Evolutionary conservation across 2,329 filamentous ascomycete genomes (phyloP).

Genomic region (Exophiala spinifera): DNA sequence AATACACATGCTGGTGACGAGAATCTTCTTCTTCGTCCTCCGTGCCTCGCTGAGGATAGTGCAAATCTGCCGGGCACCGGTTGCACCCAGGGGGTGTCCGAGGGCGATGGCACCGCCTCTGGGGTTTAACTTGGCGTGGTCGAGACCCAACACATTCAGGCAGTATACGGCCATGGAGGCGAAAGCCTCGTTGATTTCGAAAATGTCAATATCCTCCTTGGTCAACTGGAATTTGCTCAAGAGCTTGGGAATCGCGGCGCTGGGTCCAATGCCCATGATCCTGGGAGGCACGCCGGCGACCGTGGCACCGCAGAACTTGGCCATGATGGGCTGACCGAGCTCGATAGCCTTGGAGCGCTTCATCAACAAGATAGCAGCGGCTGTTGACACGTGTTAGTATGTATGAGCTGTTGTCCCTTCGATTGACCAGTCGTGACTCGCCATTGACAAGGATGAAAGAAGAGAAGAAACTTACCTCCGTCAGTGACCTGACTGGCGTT

Average conservation of each 20-base stretch:
- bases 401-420: too few relatives aligned
- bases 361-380: constrained; percentile 87
- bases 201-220: constrained; percentile 78
- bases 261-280: constrained; percentile 70
- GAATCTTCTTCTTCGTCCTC: constrained; percentile 81
- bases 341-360: constrained; percentile 84
- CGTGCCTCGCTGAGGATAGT: constrained; percentile 84
- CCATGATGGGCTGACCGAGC: constrained; percentile 85
- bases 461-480: constrained; percentile 57
- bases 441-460: too few relatives aligned
- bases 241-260: constrained; percentile 71
- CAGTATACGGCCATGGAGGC: constrained; percentile 98
- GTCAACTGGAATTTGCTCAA: constrained; percentile 73
- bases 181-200: constrained; percentile 97
- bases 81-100: constrained; percentile 87
- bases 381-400: constrained; percentile 39
- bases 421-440: too few relatives aligned
- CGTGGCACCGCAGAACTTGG: constrained; percentile 90
- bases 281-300: constrained; percentile 85
- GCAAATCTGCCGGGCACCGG: constrained; percentile 83
- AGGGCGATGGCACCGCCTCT: constrained; percentile 90
- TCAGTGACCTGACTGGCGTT: constrained; percentile 96
- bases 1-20: constrained; percentile 88
- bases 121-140: constrained; percentile 77
- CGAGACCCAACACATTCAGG: constrained; percentile 62